phyloP scores from a whole-genome alignment of 495 filamentous ascomycete genomes.

The Copromyces sp. region DNA sequence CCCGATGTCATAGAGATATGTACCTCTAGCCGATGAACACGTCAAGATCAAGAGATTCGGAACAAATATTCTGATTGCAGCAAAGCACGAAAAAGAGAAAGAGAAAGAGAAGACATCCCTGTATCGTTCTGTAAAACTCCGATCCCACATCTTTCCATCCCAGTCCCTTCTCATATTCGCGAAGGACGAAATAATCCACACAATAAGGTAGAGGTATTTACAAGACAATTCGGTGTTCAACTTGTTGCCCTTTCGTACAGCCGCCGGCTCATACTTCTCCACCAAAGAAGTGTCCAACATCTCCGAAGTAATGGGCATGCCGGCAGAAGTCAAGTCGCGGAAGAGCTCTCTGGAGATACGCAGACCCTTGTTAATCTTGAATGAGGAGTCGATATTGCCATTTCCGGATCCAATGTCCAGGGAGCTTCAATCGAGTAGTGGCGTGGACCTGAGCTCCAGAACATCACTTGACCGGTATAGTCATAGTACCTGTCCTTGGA shows the following conservation, averaged over 20 bases:
- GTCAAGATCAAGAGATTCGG: neutral
- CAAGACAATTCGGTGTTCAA: neutral
- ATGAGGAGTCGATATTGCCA: conserved; percentile 83
- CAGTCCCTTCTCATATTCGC: too few species aligned
- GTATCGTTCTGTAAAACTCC: too few species aligned
- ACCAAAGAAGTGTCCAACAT: conserved; percentile 84
- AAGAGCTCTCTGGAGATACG: conserved; percentile 82
- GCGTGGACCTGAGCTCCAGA: too few species aligned
- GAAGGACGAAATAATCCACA: neutral
- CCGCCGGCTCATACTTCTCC: neutral
- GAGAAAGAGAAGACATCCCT: too few species aligned
- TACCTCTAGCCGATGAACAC: neutral
- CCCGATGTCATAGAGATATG: neutral
- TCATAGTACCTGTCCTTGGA: too few species aligned
- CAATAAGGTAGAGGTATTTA: too few species aligned
- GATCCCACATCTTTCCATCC: too few species aligned
- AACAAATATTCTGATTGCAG: neutral
- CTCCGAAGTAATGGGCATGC: conserved; percentile 90
- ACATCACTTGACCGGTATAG: too few species aligned
- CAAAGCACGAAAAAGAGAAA: neutral
- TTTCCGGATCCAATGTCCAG: too few species aligned
- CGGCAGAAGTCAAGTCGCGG: conserved; percentile 71
- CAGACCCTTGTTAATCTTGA: conserved; percentile 98
- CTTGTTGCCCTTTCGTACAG: neutral
- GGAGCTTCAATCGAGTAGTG: too few species aligned